phyloP scores from a whole-genome alignment of 768 basidiomycete species.

The Tricholoma sp. region DNA sequence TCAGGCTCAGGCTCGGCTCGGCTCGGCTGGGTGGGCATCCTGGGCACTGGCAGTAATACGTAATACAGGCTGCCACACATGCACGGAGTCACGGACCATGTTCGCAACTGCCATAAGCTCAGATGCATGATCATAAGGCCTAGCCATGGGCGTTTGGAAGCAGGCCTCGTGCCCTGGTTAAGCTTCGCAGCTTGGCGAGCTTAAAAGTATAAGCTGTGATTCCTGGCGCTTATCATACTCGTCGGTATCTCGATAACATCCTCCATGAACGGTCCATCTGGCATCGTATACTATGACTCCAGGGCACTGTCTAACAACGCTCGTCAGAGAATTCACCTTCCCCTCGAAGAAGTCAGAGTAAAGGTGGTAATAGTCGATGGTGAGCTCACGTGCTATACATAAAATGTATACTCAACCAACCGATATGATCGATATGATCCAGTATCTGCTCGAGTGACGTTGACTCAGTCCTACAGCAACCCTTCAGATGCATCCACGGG shows the following conservation, averaged over 20 bases:
- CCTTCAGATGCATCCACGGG: slow-evolving; percentile 29
- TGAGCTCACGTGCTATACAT: slow-evolving; percentile 13
- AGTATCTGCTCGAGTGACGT: slow-evolving; percentile 41
- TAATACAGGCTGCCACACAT: no score
- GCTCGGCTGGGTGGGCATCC: no score
- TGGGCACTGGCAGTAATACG: no score
- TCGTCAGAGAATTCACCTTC: slow-evolving; percentile 19
- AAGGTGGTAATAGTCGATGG: slow-evolving; percentile 40
- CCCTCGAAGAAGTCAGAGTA: slow-evolving; percentile 36
- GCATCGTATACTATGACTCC: slow-evolving; percentile 14
- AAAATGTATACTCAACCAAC: neutral
- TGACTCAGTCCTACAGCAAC: slow-evolving; percentile 39
- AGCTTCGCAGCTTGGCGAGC: neutral
- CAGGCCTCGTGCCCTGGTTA: slow-evolving; percentile 1
- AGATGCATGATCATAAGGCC: no score
- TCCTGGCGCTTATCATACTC: neutral
- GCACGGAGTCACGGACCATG: no score
- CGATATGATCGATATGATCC: neutral
- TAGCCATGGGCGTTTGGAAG: neutral
- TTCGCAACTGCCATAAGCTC: no score
- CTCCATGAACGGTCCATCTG: slow-evolving; percentile 13
- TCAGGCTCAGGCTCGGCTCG: no score
- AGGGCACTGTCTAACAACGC: neutral
- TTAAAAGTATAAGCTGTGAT: neutral
- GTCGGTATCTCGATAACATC: neutral